phyloP scores from a whole-genome alignment of 2,329 filamentous ascomycete species.

The Clonostachys solani region DNA sequence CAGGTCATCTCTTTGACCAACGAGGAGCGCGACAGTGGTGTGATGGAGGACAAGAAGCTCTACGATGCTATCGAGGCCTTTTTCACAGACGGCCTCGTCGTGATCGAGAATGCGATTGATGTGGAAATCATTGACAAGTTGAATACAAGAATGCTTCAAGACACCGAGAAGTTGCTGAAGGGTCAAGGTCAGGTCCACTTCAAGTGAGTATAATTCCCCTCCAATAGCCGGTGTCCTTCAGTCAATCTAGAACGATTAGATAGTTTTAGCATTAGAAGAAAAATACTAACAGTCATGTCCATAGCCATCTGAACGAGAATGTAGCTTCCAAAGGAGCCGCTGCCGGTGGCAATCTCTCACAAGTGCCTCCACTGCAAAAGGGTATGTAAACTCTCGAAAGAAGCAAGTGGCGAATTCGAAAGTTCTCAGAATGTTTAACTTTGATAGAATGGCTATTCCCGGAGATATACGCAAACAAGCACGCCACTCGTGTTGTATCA shows the following conservation, averaged over 20 bases:
- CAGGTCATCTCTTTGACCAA: constrained; percentile 7
- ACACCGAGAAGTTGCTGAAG: constrained; percentile 11
- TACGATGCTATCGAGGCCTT: constrained; percentile 16
- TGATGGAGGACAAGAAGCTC: constrained; percentile 14
- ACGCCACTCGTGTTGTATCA: constrained; percentile 9
- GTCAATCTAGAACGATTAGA: background rate
- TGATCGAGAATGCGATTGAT: constrained; percentile 15
- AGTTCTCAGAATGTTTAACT: background rate
- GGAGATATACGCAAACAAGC: constrained; percentile 20
- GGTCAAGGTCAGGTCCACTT: constrained; percentile 10
- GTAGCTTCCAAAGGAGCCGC: constrained; percentile 9
- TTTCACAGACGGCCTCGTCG: constrained; percentile 14
- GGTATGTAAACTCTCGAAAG: constrained; percentile 1
- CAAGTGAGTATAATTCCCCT: constrained; percentile 2
- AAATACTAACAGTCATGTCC: background rate
- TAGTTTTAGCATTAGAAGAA: no score
- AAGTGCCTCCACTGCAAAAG: constrained; percentile 11
- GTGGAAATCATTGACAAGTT: constrained; percentile 17
- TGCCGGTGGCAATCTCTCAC: constrained; percentile 13
- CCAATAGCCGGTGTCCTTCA: background rate
- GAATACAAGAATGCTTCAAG: constrained; percentile 13
- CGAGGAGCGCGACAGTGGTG: constrained; percentile 13
- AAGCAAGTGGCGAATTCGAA: background rate
- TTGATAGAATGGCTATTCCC: constrained; percentile 12
- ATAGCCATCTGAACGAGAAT: constrained; percentile 11